Evolutionary conservation across 2,329 filamentous ascomycete genomes (phyloP).

Genomic region (Ophiostoma fasciatum): DNA sequence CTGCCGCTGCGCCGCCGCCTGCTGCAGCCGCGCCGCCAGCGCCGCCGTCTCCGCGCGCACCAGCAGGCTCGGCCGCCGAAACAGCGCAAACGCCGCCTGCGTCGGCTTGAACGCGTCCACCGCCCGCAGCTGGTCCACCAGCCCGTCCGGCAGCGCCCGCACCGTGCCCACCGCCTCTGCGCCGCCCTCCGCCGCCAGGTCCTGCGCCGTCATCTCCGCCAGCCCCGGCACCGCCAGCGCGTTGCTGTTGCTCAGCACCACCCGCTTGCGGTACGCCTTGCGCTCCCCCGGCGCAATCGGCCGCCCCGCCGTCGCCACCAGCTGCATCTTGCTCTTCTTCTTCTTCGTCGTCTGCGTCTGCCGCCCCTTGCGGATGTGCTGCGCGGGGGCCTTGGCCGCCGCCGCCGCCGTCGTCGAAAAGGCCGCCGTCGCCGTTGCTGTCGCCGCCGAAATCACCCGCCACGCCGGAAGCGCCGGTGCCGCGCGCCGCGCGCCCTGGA

Average conservation of each 20-base stretch:
- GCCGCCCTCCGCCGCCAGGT: slow-evolving; percentile 10
- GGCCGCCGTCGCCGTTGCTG: background rate
- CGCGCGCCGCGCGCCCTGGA: too few relatives aligned
- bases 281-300: slow-evolving; percentile 63
- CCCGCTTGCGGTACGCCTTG: slow-evolving; percentile 73
- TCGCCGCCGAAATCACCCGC: too few relatives aligned
- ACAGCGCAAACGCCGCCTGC: slow-evolving; percentile 75
- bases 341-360: slow-evolving; percentile 22
- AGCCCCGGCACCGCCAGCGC: slow-evolving; percentile 64
- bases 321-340: slow-evolving; percentile 16
- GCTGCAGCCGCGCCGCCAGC: slow-evolving; percentile 48
- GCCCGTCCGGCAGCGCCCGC: slow-evolving; percentile 46
- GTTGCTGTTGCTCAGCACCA: slow-evolving; percentile 89
- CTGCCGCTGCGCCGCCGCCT: slow-evolving; percentile 36
- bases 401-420: slow-evolving; percentile 22
- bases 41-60: slow-evolving; percentile 65
- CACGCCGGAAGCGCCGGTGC: too few relatives aligned
- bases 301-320: slow-evolving; percentile 30
- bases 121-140: slow-evolving; percentile 70
- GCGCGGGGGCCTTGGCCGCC: background rate
- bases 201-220: slow-evolving; percentile 40
- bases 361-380: slow-evolving; percentile 23
- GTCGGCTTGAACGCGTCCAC: slow-evolving; percentile 81
- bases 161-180: background rate
- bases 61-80: slow-evolving; percentile 65